Percentiles rank a stretch among this genome's conserved stretches.
Conservation (phyloP, 2,329 filamentous ascomycete species). For the Trichoderma guizhouense region DNA sequence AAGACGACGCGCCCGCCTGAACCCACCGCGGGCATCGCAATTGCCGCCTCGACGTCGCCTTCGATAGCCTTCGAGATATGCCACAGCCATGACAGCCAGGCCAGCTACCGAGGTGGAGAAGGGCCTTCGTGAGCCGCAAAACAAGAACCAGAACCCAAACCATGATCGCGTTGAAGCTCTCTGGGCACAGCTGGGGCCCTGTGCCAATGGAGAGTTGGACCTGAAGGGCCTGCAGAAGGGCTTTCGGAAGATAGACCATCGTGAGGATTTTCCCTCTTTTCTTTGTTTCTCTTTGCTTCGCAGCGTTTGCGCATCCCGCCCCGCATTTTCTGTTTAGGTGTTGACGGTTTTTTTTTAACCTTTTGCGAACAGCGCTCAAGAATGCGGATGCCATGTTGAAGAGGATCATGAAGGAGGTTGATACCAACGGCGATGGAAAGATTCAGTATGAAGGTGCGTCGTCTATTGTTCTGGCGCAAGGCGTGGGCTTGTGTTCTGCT, state of each 20-base stretch:
- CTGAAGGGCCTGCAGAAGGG: conserved; percentile 80
- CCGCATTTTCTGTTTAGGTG: not conserved
- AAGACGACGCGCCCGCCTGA: conserved; percentile 21
- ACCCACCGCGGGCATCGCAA: conserved; percentile 6
- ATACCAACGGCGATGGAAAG: conserved; percentile 80
- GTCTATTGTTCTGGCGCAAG: not conserved
- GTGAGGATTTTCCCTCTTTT: conserved; percentile 46
- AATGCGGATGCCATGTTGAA: conserved; percentile 84
- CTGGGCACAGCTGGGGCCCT: conserved; percentile 78
- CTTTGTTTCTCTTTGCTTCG: not conserved
- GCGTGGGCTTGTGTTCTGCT: not conserved
- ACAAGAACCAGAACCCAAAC: conserved; percentile 66
- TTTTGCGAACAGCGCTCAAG: conserved; percentile 59
- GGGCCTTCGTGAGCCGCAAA: conserved; percentile 73
- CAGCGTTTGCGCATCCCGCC: not conserved
- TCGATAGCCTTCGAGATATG: conserved; percentile 33
- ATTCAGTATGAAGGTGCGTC: conserved; percentile 83
- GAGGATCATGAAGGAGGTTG: conserved; percentile 76
- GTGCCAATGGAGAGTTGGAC: conserved; percentile 75
- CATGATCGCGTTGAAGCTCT: conserved; percentile 76
- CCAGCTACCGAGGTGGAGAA: conserved; percentile 51
- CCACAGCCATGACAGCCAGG: conserved; percentile 42
- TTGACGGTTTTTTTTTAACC: not conserved
- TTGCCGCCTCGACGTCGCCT: conserved; percentile 17
- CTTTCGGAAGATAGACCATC: conserved; percentile 85